A percentile compares a stretch with the other conserved stretches of the same genome.
phyloP scores from a whole-genome alignment of 805 yeast genomes.

The Saturnispora besseyi region DNA sequence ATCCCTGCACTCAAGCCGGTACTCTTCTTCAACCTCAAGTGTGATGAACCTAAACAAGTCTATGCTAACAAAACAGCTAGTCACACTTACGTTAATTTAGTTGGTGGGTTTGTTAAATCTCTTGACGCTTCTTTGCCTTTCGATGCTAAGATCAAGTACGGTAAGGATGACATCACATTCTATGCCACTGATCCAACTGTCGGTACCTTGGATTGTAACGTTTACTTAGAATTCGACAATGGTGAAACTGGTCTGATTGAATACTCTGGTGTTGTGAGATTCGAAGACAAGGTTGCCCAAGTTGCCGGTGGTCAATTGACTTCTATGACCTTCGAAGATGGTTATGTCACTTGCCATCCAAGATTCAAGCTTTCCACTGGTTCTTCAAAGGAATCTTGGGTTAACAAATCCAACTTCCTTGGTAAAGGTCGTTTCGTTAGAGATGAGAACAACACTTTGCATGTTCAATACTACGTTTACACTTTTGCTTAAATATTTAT shows the following conservation, averaged over 20 bases:
- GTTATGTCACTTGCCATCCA: constrained; percentile 43
- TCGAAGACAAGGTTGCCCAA: constrained; percentile 27
- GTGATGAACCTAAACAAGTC: constrained; percentile 26
- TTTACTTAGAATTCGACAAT: constrained; percentile 29
- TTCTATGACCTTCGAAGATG: constrained; percentile 34
- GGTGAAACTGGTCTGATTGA: constrained; percentile 33
- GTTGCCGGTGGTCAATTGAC: constrained; percentile 29
- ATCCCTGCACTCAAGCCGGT: constrained; percentile 29
- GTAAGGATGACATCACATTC: constrained; percentile 42
- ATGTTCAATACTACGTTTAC: constrained; percentile 33
- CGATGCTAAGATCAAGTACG: constrained; percentile 30
- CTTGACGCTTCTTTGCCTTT: constrained; percentile 31
- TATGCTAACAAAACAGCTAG: constrained; percentile 22
- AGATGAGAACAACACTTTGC: constrained; percentile 34
- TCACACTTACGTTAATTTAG: constrained; percentile 26
- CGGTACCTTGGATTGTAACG: constrained; percentile 38
- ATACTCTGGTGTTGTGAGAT: constrained; percentile 42
- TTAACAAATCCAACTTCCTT: constrained; percentile 35
- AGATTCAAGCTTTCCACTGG: constrained; percentile 33
- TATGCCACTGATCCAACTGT: constrained; percentile 21
- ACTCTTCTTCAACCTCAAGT: constrained; percentile 29
- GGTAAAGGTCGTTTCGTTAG: constrained; percentile 56
- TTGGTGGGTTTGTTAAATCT: constrained; percentile 31
- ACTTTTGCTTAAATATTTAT: constrained; percentile 4
- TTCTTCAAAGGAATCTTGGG: constrained; percentile 44